phyloP scores from a whole-genome alignment of 345 rosid genomes.

The Noccaea bulbosa region DNA sequence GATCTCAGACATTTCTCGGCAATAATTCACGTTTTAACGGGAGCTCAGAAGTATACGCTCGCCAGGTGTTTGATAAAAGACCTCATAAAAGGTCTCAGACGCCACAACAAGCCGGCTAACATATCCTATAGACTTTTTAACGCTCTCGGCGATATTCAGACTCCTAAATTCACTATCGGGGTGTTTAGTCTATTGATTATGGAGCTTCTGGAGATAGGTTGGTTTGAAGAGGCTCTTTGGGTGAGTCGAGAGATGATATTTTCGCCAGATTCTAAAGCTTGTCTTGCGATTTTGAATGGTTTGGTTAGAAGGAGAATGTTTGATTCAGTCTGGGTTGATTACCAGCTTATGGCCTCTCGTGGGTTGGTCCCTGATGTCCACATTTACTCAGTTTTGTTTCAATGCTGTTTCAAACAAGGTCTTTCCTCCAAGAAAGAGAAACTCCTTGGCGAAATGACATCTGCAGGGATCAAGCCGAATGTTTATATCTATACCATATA shows the following conservation, averaged over 20 bases:
- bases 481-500: constrained; percentile 58
- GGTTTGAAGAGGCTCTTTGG: constrained; percentile 66
- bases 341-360: constrained; percentile 49
- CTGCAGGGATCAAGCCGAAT: constrained; percentile 53
- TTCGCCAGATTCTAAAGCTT: constrained; percentile 55
- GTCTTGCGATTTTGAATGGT: constrained; percentile 59
- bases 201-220: constrained; percentile 59
- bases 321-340: constrained; percentile 56
- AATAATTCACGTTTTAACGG: constrained; percentile 42
- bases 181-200: constrained; percentile 61
- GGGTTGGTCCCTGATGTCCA: constrained; percentile 62
- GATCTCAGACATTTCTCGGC: constrained; percentile 48
- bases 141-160: constrained; percentile 46
- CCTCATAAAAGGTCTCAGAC: constrained; percentile 51
- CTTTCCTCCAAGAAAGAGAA: constrained; percentile 46
- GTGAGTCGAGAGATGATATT: constrained; percentile 49
- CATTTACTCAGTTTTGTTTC: constrained; percentile 61
- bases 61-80: constrained; percentile 73
- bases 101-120: constrained; percentile 40
- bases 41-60: constrained; percentile 45
- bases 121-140: constrained; percentile 45
- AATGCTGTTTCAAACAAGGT: constrained; percentile 62
- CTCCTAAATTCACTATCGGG: constrained; percentile 41
- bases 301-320: constrained; percentile 51
- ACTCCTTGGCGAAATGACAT: constrained; percentile 54